Evolutionary conservation across 2,329 filamentous ascomycete species (phyloP), one percentile per base, ranked within the genome.

Genomic region (Botrytis fabae): DNA sequence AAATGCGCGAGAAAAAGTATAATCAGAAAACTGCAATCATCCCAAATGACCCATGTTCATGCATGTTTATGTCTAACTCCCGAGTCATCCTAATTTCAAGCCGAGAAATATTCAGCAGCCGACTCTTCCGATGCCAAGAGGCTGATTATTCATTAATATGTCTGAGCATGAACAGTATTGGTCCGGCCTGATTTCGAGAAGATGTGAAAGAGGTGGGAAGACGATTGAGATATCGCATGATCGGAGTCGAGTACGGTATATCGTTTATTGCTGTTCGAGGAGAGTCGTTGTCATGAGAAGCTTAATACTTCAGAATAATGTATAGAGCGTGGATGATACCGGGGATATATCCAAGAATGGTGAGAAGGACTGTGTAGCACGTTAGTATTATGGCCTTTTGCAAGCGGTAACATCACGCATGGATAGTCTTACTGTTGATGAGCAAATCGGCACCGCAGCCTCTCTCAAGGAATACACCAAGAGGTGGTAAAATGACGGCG

Each of bases 401-500:
- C 63, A 4, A 81, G 89, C 78, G 93, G 85, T 78, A 93, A 88
- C 79, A 93, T 97, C 93, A 88, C 79, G 93, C 97, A 84, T 97
- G 85, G 80, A 93, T 87, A 83, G 97, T 18, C 65, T 57, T 68
- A 68, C 65, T 93, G 91, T 97, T 97, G 89, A 97, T 97, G 84
- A 95, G 87, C 80, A 97, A 86, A 82, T 97, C 93, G 78, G 91
- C 89, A 82, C 91, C 91, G 85, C 94, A 97, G 80, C 94, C 94
- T 79, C 92, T 90, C 76, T 97, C 94, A 78, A 97, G 92, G 89
- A 97, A 96, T 83, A 97, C 94, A 85, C 94, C 94, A 72, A 97
- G 85, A 81, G 94, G 94, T 73, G 94, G 94, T 77, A 97, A 89
- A 85, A 97, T 86, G 86, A 97, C 86, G 86, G 94, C 94, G 85